Evolutionary conservation across 139 green algal genomes (phyloP).

Genomic region (Eudorina sp.): DNA sequence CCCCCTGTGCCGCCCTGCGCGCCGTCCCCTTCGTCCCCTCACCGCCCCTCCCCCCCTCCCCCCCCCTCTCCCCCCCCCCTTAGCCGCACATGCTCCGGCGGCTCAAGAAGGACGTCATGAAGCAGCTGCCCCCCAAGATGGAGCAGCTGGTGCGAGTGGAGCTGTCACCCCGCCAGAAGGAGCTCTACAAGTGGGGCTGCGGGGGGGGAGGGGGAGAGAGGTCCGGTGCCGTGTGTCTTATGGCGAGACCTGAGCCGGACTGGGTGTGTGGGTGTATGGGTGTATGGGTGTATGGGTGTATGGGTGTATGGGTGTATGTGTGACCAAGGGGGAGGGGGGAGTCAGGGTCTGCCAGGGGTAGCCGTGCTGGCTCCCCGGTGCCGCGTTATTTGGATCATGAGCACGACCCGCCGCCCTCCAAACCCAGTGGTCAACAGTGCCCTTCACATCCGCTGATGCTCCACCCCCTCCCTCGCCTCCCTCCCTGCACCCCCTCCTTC

Average conservation of each 20-base stretch:
- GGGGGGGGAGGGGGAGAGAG: conserved; percentile 55
- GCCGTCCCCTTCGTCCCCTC: neutral
- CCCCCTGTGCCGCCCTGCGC: neutral
- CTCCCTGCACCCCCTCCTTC: neutral
- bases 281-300: too few species aligned
- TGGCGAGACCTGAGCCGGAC: too few species aligned
- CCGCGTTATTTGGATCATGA: too few species aligned
- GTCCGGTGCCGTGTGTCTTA: neutral
- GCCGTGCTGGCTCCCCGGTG: too few species aligned
- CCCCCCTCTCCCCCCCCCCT: neutral
- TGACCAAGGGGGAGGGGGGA: too few species aligned
- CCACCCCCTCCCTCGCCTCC: too few species aligned
- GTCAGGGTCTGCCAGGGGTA: too few species aligned
- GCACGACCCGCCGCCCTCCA: too few species aligned
- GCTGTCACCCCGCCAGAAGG: conserved; percentile 65
- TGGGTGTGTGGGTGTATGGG: too few species aligned
- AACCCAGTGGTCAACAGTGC: too few species aligned
- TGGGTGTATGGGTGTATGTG: too few species aligned
- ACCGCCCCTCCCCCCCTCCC: neutral
- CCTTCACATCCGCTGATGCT: too few species aligned
- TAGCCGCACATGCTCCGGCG: conserved; percentile 75
- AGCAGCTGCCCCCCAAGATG: conserved; percentile 85
- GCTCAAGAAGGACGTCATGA: conserved; percentile 88
- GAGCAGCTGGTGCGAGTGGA: conserved; percentile 87
- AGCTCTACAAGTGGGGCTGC: conserved; percentile 52